Evolutionary conservation across 768 basidiomycete genomes (phyloP).

Genomic region (Serendipita vermifera): DNA sequence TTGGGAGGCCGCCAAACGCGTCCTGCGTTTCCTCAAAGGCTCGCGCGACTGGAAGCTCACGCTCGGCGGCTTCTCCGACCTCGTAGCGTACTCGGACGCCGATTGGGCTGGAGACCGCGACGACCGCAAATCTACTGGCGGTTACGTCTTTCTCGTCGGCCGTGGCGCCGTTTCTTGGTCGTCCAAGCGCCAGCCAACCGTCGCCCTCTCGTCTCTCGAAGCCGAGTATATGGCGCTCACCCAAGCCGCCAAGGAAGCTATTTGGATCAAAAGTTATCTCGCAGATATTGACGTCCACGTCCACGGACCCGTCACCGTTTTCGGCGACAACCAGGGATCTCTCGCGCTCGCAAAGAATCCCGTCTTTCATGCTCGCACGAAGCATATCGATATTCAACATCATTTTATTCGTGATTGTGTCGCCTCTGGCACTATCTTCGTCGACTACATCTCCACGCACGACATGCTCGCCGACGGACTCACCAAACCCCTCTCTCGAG

Average conservation of each 20-base stretch:
- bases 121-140: conserved; percentile 19
- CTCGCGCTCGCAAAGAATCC: conserved; percentile 17
- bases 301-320: conserved; percentile 14
- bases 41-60: conserved; percentile 4
- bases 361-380: conserved; percentile 18
- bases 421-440: conserved; percentile 17
- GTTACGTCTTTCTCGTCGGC: conserved; percentile 19
- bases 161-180: conserved; percentile 18
- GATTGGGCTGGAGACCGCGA: conserved; percentile 19
- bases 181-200: conserved; percentile 17
- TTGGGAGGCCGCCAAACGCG: conserved; percentile 18
- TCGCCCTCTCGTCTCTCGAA: conserved; percentile 13
- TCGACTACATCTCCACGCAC: conserved; percentile 24
- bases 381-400: conserved; percentile 23
- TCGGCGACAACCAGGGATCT: conserved; percentile 14
- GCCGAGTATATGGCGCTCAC: conserved; percentile 17
- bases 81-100: conserved; percentile 18
- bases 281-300: conserved; percentile 5
- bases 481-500: conserved; percentile 14
- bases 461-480: conserved; percentile 17
- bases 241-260: conserved; percentile 14
- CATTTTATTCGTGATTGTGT: conserved; percentile 26
- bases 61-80: not conserved
- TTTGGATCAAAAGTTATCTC: conserved; percentile 12
- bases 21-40: conserved; percentile 19